A percentile compares a stretch with the other conserved stretches of the same genome.
Evolutionary conservation across 441 rosid genomes (phyloP).

Genomic region (Sinapis alba): DNA sequence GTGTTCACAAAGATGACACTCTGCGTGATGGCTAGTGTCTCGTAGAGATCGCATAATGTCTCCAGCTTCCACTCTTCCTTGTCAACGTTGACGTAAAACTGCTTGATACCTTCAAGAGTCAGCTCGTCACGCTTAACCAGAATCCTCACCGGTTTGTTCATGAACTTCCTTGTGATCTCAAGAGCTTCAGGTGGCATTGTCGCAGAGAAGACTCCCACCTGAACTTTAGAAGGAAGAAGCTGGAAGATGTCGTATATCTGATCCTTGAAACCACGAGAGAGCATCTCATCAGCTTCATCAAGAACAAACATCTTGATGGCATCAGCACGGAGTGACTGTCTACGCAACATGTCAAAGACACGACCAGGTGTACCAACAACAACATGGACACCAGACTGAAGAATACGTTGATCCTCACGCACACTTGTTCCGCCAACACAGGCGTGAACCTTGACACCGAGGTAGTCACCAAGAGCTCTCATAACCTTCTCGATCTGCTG

Average conservation of each 20-base stretch:
- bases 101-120: constrained; percentile 72
- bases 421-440: constrained; percentile 74
- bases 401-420: constrained; percentile 70
- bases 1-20: constrained; percentile 70
- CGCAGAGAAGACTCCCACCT: constrained; percentile 65
- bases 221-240: constrained; percentile 53
- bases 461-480: constrained; percentile 68
- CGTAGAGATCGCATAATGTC: constrained; percentile 69
- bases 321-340: constrained; percentile 64
- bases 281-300: constrained; percentile 78
- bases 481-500: constrained; percentile 75
- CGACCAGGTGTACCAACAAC: constrained; percentile 78
- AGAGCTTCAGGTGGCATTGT: constrained; percentile 75
- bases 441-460: constrained; percentile 69
- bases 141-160: constrained; percentile 65
- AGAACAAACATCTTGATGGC: constrained; percentile 62
- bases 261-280: constrained; percentile 67
- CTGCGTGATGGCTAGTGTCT: constrained; percentile 65
- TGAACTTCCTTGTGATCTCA: constrained; percentile 62
- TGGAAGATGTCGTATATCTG: constrained; percentile 69
- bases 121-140: constrained; percentile 67
- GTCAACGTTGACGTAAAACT: constrained; percentile 61
- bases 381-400: constrained; percentile 66
- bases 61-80: constrained; percentile 77
- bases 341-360: constrained; percentile 71